Base-by-base conservation (phyloP, 2,329 filamentous ascomycete genomes). In the Cladosporium colombiae region DNA sequence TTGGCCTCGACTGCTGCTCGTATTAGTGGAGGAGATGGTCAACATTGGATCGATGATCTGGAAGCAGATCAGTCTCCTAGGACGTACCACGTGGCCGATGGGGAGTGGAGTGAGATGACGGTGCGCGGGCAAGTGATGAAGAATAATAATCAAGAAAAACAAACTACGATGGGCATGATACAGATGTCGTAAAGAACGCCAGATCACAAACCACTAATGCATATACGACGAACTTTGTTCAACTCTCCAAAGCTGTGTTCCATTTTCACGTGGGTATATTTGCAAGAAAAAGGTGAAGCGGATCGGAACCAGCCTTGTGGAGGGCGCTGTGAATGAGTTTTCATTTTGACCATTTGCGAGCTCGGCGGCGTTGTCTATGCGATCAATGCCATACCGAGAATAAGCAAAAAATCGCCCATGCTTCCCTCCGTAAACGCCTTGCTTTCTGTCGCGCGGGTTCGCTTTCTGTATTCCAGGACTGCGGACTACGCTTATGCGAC, bases 401-500 rank as follows among this genome's bases (percentile, higher is more conserved):
- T 40, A 63, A 63, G 61, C 61, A 63, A 56, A 63, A 56, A 63
- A 63, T 56, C 50, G 33, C 61, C 61, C 61, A 63, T 63, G 61
- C 49, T 40, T 63, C 61, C 61, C 61, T 63, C 61, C 61, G 35
- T 23, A 31, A 56, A 56, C 50, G 61, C 61, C 61, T 31, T 56
- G 33, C 35, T 21, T 55, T 49, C 50, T 40, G 61, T 63, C 61
- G 61, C 18, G 61, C 50, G 49, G 35, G 27, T 46, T 40, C 50
- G 61, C 61, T 63, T 56, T 63, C 50, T 25, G 61, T 55, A 25
- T 63, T 63, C 61, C 61, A 55, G 61, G 25, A 56, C 21, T 44
- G 58, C 53, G 52, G 18, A 44, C 60, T 50, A 69, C 77, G 80
- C 82, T 89, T 94, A 96, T 83, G 93, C 88, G 82, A 97, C 93